Percentiles rank a stretch among this genome's conserved stretches.
Conservation (phyloP, 2,329 filamentous ascomycete species). For the Botrytis fragariae region DNA sequence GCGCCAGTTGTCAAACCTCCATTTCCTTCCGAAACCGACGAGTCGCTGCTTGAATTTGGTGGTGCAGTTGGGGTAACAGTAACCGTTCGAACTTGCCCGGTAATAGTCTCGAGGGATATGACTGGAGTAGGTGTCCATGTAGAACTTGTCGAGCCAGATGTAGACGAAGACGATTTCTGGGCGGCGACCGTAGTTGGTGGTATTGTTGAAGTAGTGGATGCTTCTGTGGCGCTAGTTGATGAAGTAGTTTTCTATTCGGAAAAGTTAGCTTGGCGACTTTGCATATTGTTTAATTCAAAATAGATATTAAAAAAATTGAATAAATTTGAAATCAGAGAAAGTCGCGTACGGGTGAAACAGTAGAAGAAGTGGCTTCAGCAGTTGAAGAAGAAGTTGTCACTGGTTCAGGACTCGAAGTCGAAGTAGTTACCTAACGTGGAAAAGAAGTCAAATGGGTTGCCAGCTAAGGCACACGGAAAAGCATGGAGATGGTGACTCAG, state of each 20-base stretch:
- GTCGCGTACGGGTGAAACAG: conserved; percentile 41
- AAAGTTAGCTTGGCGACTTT: conserved; percentile 12
- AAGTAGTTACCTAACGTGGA: conserved; percentile 33
- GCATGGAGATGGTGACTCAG: conserved; percentile 11
- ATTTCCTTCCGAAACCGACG: conserved; percentile 26
- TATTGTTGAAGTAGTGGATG: conserved; percentile 13
- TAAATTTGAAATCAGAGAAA: conserved; percentile 17
- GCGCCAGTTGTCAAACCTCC: conserved; percentile 45
- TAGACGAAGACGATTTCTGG: conserved; percentile 17
- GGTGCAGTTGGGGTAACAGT: conserved; percentile 49
- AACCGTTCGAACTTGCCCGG: conserved; percentile 54
- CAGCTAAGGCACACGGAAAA: conserved; percentile 28
- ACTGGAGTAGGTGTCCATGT: conserved; percentile 41
- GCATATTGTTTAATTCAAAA: neutral
- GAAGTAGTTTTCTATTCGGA: conserved; percentile 2
- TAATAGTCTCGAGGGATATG: conserved; percentile 51
- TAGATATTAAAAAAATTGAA: neutral
- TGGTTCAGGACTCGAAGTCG: conserved; percentile 24
- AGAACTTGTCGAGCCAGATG: conserved; percentile 26
- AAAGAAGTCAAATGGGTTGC: conserved; percentile 38
- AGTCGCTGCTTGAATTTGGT: conserved; percentile 28
- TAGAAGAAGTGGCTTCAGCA: conserved; percentile 13
- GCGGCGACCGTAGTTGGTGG: conserved; percentile 10
- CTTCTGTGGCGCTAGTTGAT: conserved; percentile 11
- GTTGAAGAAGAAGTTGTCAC: conserved; percentile 18